Evolutionary conservation across 2,329 filamentous ascomycete genomes (phyloP), one percentile per base, ranked within the genome.

Genomic region (Bipolaris oryzae): DNA sequence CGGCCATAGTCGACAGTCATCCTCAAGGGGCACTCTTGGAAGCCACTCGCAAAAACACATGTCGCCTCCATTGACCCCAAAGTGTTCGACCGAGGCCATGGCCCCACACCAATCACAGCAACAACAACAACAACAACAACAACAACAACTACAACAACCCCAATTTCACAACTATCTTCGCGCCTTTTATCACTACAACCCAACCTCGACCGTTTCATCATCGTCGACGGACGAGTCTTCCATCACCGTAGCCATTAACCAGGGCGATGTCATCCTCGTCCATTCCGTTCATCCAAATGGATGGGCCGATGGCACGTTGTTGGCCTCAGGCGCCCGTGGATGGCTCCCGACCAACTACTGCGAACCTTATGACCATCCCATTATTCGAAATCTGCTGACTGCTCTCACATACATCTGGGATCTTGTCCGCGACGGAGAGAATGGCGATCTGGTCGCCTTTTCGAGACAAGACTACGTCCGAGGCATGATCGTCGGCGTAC

Each of bases 291-390:
- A 99, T 77, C 95, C 92, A 58, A 99, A 98, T 79, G 95, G 95
- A 66, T 99, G 95, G 95, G 95, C 95, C 31, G 95, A 99, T 75
- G 95, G 95, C 49, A 99, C 95, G 0, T 81, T 97, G 38, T 79
- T 99, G 59, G 85, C 89, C 21, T 91, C 92, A 2, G 94, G 94
- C 23, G 89, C 90, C 48, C 85, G 95, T 66, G 95, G 95, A 61
- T 99, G 95, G 95, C 81, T 99, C 58, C 95, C 95, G 2, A 99
- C 95, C 7, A 99, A 99, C 77, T 99, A 98, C 76, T 99, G 95
- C 80, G 93, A 97, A 74, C 85, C 91, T 9, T 99, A 97, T 74
- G 91, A 97, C 64, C 92, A 94, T 43, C 86, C 92, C 20, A 88
- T 92, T 62, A 93, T 98, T 83, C 86, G 88, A 52, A 92, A 87